Evolutionary conservation across 2,329 filamentous ascomycete species (phyloP).

Genomic region (Trichoderma gracile): DNA sequence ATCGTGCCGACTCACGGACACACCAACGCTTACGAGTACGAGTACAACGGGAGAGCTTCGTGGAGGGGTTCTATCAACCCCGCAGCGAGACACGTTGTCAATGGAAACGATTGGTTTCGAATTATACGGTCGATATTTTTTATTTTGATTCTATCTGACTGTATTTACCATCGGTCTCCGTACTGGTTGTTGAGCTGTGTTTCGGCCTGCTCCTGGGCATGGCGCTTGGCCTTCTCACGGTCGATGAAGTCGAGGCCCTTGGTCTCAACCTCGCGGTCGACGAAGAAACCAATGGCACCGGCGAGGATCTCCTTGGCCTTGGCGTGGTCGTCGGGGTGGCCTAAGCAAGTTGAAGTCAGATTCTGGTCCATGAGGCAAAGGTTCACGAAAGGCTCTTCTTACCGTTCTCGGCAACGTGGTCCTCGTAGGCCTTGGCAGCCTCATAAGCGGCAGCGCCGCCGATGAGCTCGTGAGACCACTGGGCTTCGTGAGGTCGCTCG

Average conservation of each 20-base stretch:
- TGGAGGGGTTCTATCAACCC: constrained; percentile 19
- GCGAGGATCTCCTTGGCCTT: constrained; percentile 36
- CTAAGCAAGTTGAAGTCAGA: constrained; percentile 21
- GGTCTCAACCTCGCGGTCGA: constrained; percentile 38
- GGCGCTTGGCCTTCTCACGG: constrained; percentile 35
- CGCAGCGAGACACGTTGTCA: constrained; percentile 11
- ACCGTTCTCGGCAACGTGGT: constrained; percentile 36
- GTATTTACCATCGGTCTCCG: constrained; percentile 20
- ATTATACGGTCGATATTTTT: constrained; percentile 18
- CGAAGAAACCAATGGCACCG: constrained; percentile 36
- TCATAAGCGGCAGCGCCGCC: constrained; percentile 38
- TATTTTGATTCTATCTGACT: constrained; percentile 20
- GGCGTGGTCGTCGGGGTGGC: constrained; percentile 35
- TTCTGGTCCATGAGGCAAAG: not conserved
- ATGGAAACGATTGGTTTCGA: constrained; percentile 1
- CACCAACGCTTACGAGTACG: not conserved
- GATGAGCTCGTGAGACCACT: constrained; percentile 37
- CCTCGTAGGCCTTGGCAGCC: constrained; percentile 38
- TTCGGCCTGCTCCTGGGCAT: constrained; percentile 33
- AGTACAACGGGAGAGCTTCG: not conserved
- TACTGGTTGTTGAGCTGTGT: constrained; percentile 30
- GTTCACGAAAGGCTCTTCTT: too few species aligned
- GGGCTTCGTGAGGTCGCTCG: constrained; percentile 35
- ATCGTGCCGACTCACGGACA: constrained; percentile 1
- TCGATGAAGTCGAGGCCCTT: constrained; percentile 36